Evolutionary conservation across 805 yeast genomes (phyloP), one percentile per base, ranked within the genome.

Genomic region (Kluyveromyces dobzhanskii): DNA sequence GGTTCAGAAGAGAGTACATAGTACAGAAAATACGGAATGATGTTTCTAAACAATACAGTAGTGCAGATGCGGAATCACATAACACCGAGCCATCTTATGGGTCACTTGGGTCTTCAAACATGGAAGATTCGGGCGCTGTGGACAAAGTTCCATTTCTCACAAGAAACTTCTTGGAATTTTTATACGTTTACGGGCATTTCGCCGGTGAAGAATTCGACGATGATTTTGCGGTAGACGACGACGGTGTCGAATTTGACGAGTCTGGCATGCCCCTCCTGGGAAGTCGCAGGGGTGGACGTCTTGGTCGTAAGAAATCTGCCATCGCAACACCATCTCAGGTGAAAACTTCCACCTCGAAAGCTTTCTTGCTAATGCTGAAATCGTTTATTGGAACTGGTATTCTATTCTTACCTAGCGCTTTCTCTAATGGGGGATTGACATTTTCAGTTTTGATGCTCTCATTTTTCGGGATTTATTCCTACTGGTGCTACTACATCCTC

Each of bases 131-230:
- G 19, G 9, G 7, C 4, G 30, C 10, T 12, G 37, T 57, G 30
- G 59, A 59, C 4, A 49, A 60, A 33, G 62, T 67, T 3, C 72
- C 77, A 8, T 69, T 78, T 41, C 57, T 82, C 29, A 78, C 94
- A 1, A 71, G 76, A 42, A 84, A 83, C 57, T 84, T 84, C 46
- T 66, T 83, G 48, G 92, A 84, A 56, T 84, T 84, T 52, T 64
- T 84, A 33, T 78, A 83, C 45, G 69, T 84, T 6, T 84, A 84
- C 58, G 94, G 94, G 5, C 90, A 84, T 64, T 84, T 84, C 61
- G 92, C 92, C 2, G 94, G 94, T 54, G 92, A 83, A 59, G 75
- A 78, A 29, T 69, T 83, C 39, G 90, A 81, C 50, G 82, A 77
- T 51, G 87, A 78, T 51, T 73, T 66, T 39, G 50, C 55, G 42